Evolutionary conservation across 805 yeast species (phyloP).

Genomic region (Starmerella davenportii): DNA sequence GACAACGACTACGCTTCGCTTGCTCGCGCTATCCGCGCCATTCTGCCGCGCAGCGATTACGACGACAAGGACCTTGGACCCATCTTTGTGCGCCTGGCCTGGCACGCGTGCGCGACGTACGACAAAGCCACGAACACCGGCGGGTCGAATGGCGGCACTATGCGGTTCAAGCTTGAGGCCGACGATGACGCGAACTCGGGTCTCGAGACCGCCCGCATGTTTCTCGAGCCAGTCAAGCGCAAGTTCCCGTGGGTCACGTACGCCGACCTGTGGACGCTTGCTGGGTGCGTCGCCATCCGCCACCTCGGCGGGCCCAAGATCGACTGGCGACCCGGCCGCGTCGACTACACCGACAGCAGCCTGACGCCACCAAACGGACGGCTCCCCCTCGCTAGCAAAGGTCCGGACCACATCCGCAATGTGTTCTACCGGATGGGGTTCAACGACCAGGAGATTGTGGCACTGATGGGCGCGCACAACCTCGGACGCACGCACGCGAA

Average conservation of each 20-base stretch:
- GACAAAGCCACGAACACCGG: constrained; percentile 36
- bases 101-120: constrained; percentile 76
- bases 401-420: constrained; percentile 34
- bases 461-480: constrained; percentile 43
- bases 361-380: constrained; percentile 47
- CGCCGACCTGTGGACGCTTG: constrained; percentile 56
- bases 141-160: constrained; percentile 40
- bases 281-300: constrained; percentile 49
- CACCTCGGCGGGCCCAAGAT: constrained; percentile 50
- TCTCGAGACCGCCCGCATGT: constrained; percentile 36
- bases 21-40: constrained; percentile 22
- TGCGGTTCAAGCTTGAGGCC: constrained; percentile 32
- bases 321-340: constrained; percentile 59
- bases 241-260: constrained; percentile 44
- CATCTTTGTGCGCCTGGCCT: constrained; percentile 56
- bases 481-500: constrained; percentile 45
- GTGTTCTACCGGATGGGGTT: constrained; percentile 45
- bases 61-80: constrained; percentile 64
- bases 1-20: constrained; percentile 24
- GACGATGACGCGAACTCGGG: constrained; percentile 31
- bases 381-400: constrained; percentile 41
- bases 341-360: constrained; percentile 37
- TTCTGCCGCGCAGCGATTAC: constrained; percentile 30
- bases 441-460: constrained; percentile 44
- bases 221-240: constrained; percentile 36